These are phyloP conservation scores for Camelina neglecta DNA, from an alignment of 345 rosid species.

Conservation along the genomic window DNA sequence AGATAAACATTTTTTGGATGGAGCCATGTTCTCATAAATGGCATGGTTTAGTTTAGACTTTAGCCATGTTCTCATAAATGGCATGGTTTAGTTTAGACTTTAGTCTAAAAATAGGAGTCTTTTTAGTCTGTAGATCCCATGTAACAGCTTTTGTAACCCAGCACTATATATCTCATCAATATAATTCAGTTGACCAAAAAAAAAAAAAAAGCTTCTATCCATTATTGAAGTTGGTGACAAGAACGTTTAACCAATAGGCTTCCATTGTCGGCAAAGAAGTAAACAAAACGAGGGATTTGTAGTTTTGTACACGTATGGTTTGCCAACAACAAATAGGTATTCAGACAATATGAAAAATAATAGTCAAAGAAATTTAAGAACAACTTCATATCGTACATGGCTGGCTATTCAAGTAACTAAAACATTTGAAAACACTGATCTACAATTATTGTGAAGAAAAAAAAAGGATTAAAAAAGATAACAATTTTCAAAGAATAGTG, in stretches of 20 bases:
- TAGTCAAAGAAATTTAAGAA: slow-evolving; percentile 2
- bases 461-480: slow-evolving; percentile 1
- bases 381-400: slow-evolving; percentile 33
- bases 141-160: too few relatives aligned
- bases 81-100: too few relatives aligned
- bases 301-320: background rate
- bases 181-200: too few relatives aligned
- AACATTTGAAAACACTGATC: slow-evolving; percentile 30
- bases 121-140: too few relatives aligned
- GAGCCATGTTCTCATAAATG: too few relatives aligned
- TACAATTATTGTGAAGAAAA: slow-evolving; percentile 28
- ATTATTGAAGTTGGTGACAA: background rate
- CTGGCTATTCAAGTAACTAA: slow-evolving; percentile 26
- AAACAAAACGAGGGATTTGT: background rate
- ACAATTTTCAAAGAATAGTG: slow-evolving; percentile 36
- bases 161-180: too few relatives aligned
- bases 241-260: background rate
- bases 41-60: too few relatives aligned
- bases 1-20: too few relatives aligned
- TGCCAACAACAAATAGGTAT: slow-evolving; percentile 14
- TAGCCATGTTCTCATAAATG: too few relatives aligned
- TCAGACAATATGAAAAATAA: background rate
- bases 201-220: background rate
- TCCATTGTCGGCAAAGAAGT: background rate
- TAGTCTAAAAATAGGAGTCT: too few relatives aligned